Conservation (phyloP, 2,329 filamentous ascomycete genomes). For the Sporothrix schenckii region DNA sequence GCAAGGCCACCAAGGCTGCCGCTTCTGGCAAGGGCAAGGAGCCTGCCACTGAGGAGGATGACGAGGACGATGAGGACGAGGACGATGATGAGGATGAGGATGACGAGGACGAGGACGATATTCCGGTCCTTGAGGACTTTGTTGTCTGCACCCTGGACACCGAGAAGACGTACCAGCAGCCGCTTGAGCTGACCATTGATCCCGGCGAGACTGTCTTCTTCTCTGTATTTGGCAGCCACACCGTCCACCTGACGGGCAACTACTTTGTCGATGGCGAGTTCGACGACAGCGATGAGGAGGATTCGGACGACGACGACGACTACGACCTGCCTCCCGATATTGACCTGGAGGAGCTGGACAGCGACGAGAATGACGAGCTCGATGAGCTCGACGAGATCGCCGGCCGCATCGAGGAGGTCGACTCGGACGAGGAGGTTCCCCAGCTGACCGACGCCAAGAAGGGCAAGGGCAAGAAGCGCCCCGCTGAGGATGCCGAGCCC, state of each 20-base stretch:
- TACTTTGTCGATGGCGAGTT: constrained; percentile 77
- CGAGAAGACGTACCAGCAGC: constrained; percentile 91
- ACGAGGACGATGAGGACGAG: constrained; percentile 51
- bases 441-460: constrained; percentile 58
- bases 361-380: constrained; percentile 73
- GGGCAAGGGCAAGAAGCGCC: constrained; percentile 82
- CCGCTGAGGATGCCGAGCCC: constrained; percentile 72
- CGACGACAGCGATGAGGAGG: constrained; percentile 64
- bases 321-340: constrained; percentile 81
- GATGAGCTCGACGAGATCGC: constrained; percentile 73
- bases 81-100: constrained; percentile 53
- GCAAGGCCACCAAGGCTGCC: constrained; percentile 37
- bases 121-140: constrained; percentile 77
- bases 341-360: constrained; percentile 73
- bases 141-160: constrained; percentile 96
- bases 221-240: constrained; percentile 84
- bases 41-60: constrained; percentile 34
- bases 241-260: constrained; percentile 92
- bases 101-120: constrained; percentile 62
- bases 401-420: constrained; percentile 76
- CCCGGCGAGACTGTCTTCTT: constrained; percentile 93
- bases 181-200: constrained; percentile 87
- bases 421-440: constrained; percentile 72
- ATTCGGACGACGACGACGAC: constrained; percentile 64
- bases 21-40: constrained; percentile 37